Evolutionary conservation across 768 basidiomycete species (phyloP).

Genomic region (Psilocybe sp.): DNA sequence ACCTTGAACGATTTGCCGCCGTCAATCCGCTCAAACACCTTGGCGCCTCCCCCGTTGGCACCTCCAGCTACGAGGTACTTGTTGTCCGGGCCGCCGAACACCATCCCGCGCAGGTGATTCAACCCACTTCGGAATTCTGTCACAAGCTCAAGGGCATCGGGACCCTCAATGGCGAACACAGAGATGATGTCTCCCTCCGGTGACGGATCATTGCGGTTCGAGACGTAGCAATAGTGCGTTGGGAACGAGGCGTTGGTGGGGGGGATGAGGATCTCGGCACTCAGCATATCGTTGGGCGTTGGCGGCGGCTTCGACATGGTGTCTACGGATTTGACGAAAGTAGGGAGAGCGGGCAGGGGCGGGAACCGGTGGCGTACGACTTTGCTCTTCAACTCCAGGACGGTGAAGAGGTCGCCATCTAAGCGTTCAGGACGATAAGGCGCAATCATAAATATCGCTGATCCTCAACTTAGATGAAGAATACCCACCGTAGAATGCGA

Average conservation of each 20-base stretch:
- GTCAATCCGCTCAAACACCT: slow-evolving; percentile 64
- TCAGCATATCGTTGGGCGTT: slow-evolving; percentile 49
- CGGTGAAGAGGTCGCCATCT: slow-evolving; percentile 65
- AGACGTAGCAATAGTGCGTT: slow-evolving; percentile 61
- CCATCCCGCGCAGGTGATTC: slow-evolving; percentile 67
- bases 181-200: slow-evolving; percentile 71
- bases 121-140: slow-evolving; percentile 68
- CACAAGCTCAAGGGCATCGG: slow-evolving; percentile 46
- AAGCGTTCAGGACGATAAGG: neutral
- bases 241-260: slow-evolving; percentile 49
- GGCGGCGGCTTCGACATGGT: slow-evolving; percentile 49
- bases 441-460: neutral
- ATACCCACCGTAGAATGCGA: slow-evolving; percentile 56
- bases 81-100: slow-evolving; percentile 59
- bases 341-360: slow-evolving; percentile 36
- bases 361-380: slow-evolving; percentile 55
- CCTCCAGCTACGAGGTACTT: slow-evolving; percentile 68
- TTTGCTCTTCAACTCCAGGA: slow-evolving; percentile 63
- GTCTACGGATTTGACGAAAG: slow-evolving; percentile 39
- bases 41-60: slow-evolving; percentile 59
- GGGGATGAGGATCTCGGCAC: slow-evolving; percentile 69
- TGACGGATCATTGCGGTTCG: slow-evolving; percentile 73
- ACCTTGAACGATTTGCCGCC: slow-evolving; percentile 54
- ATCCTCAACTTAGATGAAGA: neutral
- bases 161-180: slow-evolving; percentile 55